Percentiles rank a stretch among this genome's conserved stretches.
Conservation (phyloP, 1,284 basidiomycete genomes). For the Tetrapyrgos nigripes region DNA sequence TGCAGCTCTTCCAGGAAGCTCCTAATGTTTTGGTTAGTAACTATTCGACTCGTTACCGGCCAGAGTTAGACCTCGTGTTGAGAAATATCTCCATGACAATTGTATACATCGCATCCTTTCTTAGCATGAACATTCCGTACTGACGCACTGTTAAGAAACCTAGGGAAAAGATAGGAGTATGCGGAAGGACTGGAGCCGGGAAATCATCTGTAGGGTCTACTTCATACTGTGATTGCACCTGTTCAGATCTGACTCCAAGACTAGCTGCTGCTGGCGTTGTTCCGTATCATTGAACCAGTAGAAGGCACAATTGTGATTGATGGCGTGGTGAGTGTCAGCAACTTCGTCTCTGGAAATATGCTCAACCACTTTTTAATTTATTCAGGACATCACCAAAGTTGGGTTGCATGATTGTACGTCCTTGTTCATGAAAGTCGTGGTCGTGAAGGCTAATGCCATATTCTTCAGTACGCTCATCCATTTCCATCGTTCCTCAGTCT, state of each 20-base stretch:
- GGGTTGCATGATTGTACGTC: constrained; percentile 81
- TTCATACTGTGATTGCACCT: neutral
- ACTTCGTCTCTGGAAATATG: neutral
- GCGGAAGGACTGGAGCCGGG: constrained; percentile 92
- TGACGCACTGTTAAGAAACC: constrained; percentile 52
- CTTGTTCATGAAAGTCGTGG: neutral
- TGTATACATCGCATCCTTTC: constrained; percentile 43
- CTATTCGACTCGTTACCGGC: constrained; percentile 86
- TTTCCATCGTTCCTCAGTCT: constrained; percentile 92
- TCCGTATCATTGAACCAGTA: constrained; percentile 85
- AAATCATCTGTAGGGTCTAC: constrained; percentile 76
- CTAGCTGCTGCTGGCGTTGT: constrained; percentile 70
- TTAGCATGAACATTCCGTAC: constrained; percentile 15
- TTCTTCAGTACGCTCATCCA: constrained; percentile 65
- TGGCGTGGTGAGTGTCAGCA: constrained; percentile 48
- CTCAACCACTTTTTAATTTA: neutral
- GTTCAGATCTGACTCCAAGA: neutral
- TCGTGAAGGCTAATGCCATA: constrained; percentile 11
- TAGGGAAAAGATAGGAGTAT: constrained; percentile 85
- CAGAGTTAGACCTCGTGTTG: constrained; percentile 81
- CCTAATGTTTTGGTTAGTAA: constrained; percentile 47
- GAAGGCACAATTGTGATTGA: constrained; percentile 86
- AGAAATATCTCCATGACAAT: constrained; percentile 75
- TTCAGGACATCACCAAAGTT: constrained; percentile 75
- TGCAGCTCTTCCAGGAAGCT: neutral